Base-by-base conservation (phyloP, 169 alveolate genomes). In the Babesia caballi region DNA sequence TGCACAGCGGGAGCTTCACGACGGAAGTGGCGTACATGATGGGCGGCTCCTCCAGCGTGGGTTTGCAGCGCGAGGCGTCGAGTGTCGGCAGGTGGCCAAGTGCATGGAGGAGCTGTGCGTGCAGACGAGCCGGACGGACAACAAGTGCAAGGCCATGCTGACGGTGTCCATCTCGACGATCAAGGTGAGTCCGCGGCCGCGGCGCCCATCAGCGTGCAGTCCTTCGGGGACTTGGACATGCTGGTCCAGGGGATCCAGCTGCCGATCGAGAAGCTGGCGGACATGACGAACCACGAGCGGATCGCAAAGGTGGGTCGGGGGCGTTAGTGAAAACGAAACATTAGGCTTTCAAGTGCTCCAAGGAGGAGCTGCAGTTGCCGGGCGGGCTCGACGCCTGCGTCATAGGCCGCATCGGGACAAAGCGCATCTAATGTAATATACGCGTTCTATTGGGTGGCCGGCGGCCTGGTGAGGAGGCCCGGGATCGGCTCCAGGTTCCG, bases 21-120 rank as follows among this genome's bases (percentile, higher is more conserved):
- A 59, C 85, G 8, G 85, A 77, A 51, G 74, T 77, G 19, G 78
- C 54, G 27, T 77, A 54, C 73, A 66, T 77, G 78, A 30, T 77
- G 60, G 67, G 78, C 9, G 85, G 85, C 11, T 77, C 85, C 28
- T 59, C 80, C 32, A 67, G 72, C 42, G 85, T 77, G 57, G 9
- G 78, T 77, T 38, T 12, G 8, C 8, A 14, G 19, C 27, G 0
- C 21, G n/a, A 42, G 4, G 0, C 25, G 2, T 1, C 2, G 12
- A 41, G 21, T 44, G 1, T n/a, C 41, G 21, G 28, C 47, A 77
- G 85, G 85, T 77, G 19, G 47, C 72, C 28, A 77, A 67, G 46
- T 77, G 76, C 32, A 57, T 67, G 49, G 68, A 77, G n/a, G 66
- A 68, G 25, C 21, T 77, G 67, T 63, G 69, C 38, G n/a, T 77